Evolutionary conservation across 2,329 filamentous ascomycete species (phyloP).

Genomic region (Botrytis cinerea): DNA sequence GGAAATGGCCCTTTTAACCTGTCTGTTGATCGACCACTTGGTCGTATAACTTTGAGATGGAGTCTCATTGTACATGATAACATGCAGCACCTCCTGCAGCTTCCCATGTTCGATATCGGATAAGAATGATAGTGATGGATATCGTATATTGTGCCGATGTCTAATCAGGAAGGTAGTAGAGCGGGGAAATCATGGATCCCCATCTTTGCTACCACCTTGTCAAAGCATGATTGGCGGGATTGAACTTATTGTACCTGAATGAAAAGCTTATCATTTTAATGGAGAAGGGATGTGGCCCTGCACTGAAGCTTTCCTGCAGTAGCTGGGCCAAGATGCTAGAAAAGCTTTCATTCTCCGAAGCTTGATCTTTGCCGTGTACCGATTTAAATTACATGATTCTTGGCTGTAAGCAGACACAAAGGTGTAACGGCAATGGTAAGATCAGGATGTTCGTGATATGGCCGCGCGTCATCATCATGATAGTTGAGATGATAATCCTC

Average conservation of each 20-base stretch:
- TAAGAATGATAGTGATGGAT: constrained; percentile 18
- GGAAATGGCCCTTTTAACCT: constrained; percentile 10
- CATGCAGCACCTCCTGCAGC: constrained; percentile 12
- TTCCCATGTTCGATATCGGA: not conserved
- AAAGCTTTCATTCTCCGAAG: not conserved
- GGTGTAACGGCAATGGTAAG: not conserved
- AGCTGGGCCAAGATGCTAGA: too few relatives aligned
- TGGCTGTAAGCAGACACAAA: not conserved
- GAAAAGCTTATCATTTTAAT: constrained; percentile 17
- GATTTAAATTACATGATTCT: not conserved
- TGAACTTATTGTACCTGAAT: constrained; percentile 4
- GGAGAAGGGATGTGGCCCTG: not conserved
- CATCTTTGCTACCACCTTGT: not conserved
- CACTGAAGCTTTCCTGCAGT: not conserved
- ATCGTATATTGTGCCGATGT: not conserved
- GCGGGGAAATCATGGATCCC: not conserved
- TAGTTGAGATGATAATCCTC: not conserved
- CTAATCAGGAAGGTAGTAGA: constrained; percentile 21
- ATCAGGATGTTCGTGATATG: not conserved
- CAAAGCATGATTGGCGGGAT: not conserved
- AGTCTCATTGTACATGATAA: not conserved
- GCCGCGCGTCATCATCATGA: not conserved
- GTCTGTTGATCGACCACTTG: not conserved
- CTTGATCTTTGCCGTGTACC: not conserved
- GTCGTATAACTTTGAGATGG: not conserved